Evolutionary conservation across 192 early-diverging fungal species (phyloP).

Genomic region (Coemansia sp.): DNA sequence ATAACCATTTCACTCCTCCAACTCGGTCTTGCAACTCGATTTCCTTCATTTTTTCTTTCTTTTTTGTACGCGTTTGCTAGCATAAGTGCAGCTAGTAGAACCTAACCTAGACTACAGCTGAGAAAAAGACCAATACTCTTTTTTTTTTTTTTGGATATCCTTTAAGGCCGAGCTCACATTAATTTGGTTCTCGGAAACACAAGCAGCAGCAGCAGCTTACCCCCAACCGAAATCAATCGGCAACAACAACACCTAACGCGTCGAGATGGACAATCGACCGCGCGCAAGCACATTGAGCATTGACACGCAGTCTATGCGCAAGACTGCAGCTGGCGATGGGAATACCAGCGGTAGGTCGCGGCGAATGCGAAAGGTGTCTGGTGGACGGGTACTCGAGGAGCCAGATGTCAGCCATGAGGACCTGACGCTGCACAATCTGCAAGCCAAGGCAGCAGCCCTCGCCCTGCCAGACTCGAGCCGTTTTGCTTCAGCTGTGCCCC

Average conservation of each 20-base stretch:
- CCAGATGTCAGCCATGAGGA: constrained; percentile 11
- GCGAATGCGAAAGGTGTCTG: constrained; percentile 28
- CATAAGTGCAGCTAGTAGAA: background rate
- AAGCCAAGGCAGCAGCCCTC: constrained; percentile 25
- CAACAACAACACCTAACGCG: constrained; percentile 1
- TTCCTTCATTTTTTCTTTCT: background rate
- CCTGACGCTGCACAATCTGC: constrained; percentile 10
- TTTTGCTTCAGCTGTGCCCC: constrained; percentile 7
- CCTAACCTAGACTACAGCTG: background rate
- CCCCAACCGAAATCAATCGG: constrained; percentile 6
- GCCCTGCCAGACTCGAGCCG: constrained; percentile 3
- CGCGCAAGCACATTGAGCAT: constrained; percentile 48
- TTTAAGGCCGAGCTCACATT: background rate
- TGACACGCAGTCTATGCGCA: constrained; percentile 17
- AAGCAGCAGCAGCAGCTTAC: background rate
- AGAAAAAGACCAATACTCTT: background rate
- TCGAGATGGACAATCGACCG: constrained; percentile 14
- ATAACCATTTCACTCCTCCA: constrained; percentile 2
- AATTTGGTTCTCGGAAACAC: constrained; percentile 6
- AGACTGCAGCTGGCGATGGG: background rate
- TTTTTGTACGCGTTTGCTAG: constrained; percentile 5
- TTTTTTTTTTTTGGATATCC: background rate
- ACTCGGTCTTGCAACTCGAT: background rate
- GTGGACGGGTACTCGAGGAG: constrained; percentile 20
- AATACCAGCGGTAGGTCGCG: constrained; percentile 5